Base-by-base conservation (phyloP, 2,329 filamentous ascomycete species). In the Spiromastix sp. region DNA sequence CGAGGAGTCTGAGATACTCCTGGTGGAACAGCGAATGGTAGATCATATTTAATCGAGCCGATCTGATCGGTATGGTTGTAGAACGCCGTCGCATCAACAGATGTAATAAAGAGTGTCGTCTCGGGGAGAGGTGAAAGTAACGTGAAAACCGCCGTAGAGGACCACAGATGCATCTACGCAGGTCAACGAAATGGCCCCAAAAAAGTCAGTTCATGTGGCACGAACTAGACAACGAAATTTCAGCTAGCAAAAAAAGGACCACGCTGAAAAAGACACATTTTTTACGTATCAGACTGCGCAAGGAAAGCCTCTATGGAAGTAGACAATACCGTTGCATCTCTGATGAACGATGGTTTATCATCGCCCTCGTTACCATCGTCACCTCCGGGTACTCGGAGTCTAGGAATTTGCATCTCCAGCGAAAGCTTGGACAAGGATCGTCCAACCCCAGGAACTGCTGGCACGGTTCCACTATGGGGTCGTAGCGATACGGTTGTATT, bases 131-230 rank as follows among this genome's bases (percentile, higher is more conserved):
- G 91, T 0, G 87, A 95, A 25, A 79, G 70, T 15, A 96, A 70
- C 0, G 74, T 78, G 57, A 98, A 95, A 1, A 80, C 77, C 3
- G 89, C 89, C 0, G 85, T 86, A 1, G 85, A 93, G 11, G 84
- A 82, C 43, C 91, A 71, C 34, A 96, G 60, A 60, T 96, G 86
- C 59, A 98, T 68, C 56, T 59, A 38, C 34, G 18, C 17, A 30
- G 26, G 25, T 27, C 26, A 36, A 36, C 26, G 34, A 36, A 30
- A 30, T 30, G 19, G n/a, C n/a, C n/a, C n/a, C n/a, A n/a, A n/a
- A n/a, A 12, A 36, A 36, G 34, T 36, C 34, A 36, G 34, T 36
- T 20, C 34, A 30, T 22, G 27, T 21, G 15, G 32, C 12, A 26
- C 10, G 22, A 25, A 12, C 18, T 18, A 22, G 20, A 27, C 24